These are phyloP conservation scores for Murraya koenigii DNA, from an alignment of 345 rosid genomes.

Conservation along the genomic window DNA sequence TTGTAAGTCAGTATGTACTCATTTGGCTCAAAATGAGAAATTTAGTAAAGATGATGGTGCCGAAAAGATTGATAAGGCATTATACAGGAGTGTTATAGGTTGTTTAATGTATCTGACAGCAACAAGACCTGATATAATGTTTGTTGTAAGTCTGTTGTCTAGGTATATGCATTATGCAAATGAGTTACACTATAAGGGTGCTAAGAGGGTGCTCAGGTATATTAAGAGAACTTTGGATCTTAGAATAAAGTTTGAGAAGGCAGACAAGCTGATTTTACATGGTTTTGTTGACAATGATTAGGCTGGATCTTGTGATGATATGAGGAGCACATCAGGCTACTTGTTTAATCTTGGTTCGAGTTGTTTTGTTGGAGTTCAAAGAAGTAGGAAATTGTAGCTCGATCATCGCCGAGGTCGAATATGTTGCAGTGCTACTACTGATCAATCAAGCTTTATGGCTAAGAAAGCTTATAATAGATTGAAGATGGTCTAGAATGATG, in stretches of 20 bases:
- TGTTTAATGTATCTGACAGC: background rate
- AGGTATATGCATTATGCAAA: background rate
- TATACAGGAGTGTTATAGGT: background rate
- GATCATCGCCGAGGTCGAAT: too few relatives aligned
- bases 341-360: too few relatives aligned
- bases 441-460: too few relatives aligned
- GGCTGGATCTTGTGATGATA: background rate
- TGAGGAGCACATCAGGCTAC: too few relatives aligned
- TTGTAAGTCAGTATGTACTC: background rate
- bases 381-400: background rate
- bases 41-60: too few relatives aligned
- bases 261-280: background rate
- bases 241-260: background rate
- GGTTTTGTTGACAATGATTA: too few relatives aligned
- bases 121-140: background rate
- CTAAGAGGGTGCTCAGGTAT: background rate
- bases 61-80: background rate
- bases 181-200: background rate
- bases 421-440: too few relatives aligned
- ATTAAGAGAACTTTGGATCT: background rate
- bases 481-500: too few relatives aligned
- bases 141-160: background rate
- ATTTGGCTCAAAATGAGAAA: background rate
- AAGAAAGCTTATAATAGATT: too few relatives aligned
- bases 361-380: background rate